Evolutionary conservation across 2,329 filamentous ascomycete species (phyloP), one percentile per base, ranked within the genome.

Genomic region (Cryphonectria carpinicola): DNA sequence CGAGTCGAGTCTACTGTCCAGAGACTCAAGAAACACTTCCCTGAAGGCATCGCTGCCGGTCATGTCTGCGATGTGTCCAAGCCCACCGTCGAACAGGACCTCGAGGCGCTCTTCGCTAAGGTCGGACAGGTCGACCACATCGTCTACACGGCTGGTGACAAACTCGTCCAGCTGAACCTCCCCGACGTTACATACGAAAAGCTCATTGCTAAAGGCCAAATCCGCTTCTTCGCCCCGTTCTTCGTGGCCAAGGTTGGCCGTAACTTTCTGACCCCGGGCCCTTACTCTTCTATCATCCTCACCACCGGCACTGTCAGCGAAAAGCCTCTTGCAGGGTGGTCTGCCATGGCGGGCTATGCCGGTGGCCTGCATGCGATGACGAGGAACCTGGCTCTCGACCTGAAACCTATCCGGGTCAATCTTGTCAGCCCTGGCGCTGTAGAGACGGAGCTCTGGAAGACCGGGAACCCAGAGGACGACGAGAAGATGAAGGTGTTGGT

Each of bases 381-480:
- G 2, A 82, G 86, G 1, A 84, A 82, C 3, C 79, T 93, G 46
- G 90, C 90, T 1, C 75, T 92, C 43, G 90, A 92, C 75, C 76
- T 93, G 69, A 85, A 84, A 73, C 90, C 90, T 0, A 79, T 92
- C 11, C 80, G 91, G 1, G 89, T 92, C 37, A 93, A 93, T 76
- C 76, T 85, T 0, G 87, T 92, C 1, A 81, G 79, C 67, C 88
- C 89, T 0, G 90, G 90, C 0, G 80, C 82, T 0, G 81, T 87
- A 0, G 77, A 83, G 54, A 89, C 87, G 7, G 82, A 83, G 58
- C 68, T 86, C 41, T 84, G 79, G 77, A 77, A 77, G 8, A 67
- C 72, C 2, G 73, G 78, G 68, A 49, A 71, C 6, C 22, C 19
- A 32, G 43, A 28, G 19, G 77, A 74, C 22, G 74, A 78, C 43